Base-by-base conservation (phyloP, 2,329 filamentous ascomycete species). In the Cordyceps cateniannulata region DNA sequence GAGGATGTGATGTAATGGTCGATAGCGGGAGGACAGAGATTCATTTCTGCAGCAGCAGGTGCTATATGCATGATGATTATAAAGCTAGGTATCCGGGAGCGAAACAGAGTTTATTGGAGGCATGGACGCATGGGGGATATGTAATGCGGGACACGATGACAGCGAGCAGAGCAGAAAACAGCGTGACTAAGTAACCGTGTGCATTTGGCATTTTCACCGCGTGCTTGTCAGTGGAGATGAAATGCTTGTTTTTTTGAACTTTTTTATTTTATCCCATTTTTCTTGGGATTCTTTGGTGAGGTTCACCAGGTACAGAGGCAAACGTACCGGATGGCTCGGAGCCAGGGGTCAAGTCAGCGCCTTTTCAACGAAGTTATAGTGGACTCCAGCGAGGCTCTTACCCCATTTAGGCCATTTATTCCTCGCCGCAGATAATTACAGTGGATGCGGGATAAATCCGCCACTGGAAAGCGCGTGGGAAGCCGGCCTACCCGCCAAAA, bases 271-370 rank as follows among this genome's bases (percentile, higher is more conserved):
- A 38, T 48, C 20, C 25, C 16, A 14, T 16, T 27, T 24, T 22
- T 16, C n/a, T 22, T 32, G 25, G 27, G 27, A 20, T 38, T 35
- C 44, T 56, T 14, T n/a, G 54, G n/a, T 8, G 44, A 57, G 44
- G 27, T 35, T 24, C 9, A 4, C 6, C 8, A 20, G n/a, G 22
- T n/a, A 56, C 12, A 22, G 6, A 6, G n/a, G n/a, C 8, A 45
- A 47, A 44, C 9, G 27, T 16, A 48, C 54, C 54, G 54, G 54
- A 57, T 57, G 54, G 44, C 9, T 22, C 54, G 54, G 54, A 57
- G 10, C n/a, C 44, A 48, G 44, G 53, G 53, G 44, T 9, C 20
- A 24, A 16, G 44, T 22, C 44, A 35, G 49, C 7, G 49, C 49
- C n/a, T n/a, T 35, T 35, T 8, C 27, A 48, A 27, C 54, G 27